Evolutionary conservation across 257 asterid species (phyloP), one percentile per base, ranked within the genome.

Genomic region (Nicotiana knightiana): DNA sequence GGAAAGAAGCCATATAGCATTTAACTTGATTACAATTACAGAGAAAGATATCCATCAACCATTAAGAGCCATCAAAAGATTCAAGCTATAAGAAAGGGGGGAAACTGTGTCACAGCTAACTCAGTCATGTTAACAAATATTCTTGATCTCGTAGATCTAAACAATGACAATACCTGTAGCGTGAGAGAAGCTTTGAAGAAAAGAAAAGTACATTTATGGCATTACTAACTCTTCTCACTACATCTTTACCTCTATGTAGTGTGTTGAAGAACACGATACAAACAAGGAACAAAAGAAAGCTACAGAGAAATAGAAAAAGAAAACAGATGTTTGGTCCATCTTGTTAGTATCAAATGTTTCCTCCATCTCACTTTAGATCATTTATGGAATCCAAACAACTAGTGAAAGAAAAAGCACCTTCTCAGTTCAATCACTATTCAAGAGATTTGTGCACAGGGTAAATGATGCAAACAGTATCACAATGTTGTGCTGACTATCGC

Each of bases 271-370:
- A 24, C 62, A 13, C 8, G 79, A 48, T 16, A 46, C 79, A 51
- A 73, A 58, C 62, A 73, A 73, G 79, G 70, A 78, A 80, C 61
- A 79, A 61, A 46, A 79, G 71, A 37, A 79, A 59, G 68, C 58
- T 61, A 17, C 33, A 79, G 26, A 79, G 33, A 79, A 61, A 62
- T 35, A 58, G 57, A 55, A 12, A 28, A 78, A 2, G 11, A 59
- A 11, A 78, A 59, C 33, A 11, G 37, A 46, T 24, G 39, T 43
- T 71, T 33, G 21, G 37, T 24, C 78, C 4, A 62, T 62, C 33
- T 71, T 71, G 9, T 48, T 48, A 73, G 28, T n/a, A 26, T 48
- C 26, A 3, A 13, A 48, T 48, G 79, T 73, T 48, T 48, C 39
- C 79, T 73, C 43, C 26, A 51, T 48, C 63, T 73, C 13, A 73